Base-by-base conservation (phyloP, 2,329 filamentous ascomycete species). In the Penicillium fuscoglaucum region DNA sequence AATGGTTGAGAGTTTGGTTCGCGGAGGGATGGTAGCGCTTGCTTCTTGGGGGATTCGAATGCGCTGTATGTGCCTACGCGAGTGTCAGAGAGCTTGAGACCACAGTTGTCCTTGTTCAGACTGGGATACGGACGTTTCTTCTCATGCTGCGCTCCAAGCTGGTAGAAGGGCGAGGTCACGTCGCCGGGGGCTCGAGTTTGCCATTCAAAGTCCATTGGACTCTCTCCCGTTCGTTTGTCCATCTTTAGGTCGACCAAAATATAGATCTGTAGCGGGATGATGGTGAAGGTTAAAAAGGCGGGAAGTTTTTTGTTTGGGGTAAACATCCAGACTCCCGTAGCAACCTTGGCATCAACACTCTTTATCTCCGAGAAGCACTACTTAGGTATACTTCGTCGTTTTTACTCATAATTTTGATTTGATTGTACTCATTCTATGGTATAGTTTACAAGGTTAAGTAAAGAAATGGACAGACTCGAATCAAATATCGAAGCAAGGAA, bases 191-290 rank as follows among this genome's bases (percentile, higher is more conserved):
- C 76, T 47, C 71, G 70, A 17, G 71, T 73, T 66, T 80, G 76
- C 77, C 78, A 81, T 68, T 80, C 76, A 66, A 80, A 81, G 71
- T 82, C 79, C 79, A 82, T 82, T 21, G 78, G 79, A 70, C 75
- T 77, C 58, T 80, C 79, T 46, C 72, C 72, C 15, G 76, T 70
- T 48, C 77, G 70, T 59, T 69, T 73, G 35, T 74, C 70, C 72
- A 75, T 79, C 57, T 48, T 71, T 13, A n/a, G 1, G 56, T n/a
- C 54, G 45, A 29, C 21, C 13, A 44, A 52, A 58, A 35, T 52
- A 33, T 58, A 17, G 29, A 39, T 54, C 15, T 54, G 58, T 43
- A 31, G 60, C 54, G 50, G 46, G 52, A 45, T 49, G 51, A 43
- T 53, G 46, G 43, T 41, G 58, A 52, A 26, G 40, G 49, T 40